Conservation (phyloP, 2,329 filamentous ascomycete species). For the Thielaviopsis ethacetica region DNA sequence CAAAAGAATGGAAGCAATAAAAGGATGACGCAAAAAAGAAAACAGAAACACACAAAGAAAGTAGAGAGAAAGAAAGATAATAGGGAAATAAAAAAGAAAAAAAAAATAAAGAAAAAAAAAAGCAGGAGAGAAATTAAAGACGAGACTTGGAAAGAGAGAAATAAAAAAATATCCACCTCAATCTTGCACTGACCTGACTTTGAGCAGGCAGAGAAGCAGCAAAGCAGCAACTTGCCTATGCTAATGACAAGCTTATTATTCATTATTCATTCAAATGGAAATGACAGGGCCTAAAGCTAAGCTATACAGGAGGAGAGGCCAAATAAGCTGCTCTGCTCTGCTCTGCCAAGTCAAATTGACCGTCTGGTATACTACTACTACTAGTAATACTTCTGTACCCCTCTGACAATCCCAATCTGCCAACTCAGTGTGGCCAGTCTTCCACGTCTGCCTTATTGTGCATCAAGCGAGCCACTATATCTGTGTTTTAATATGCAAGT, state of each 20-base stretch:
- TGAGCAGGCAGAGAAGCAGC: not conserved
- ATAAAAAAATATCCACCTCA: not conserved
- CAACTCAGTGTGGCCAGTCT: not conserved
- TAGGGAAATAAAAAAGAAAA: not conserved
- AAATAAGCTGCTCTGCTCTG: slow-evolving; percentile 3
- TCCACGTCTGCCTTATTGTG: not conserved
- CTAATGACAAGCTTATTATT: too few relatives aligned
- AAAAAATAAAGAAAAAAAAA: not conserved
- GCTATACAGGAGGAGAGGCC: not conserved
- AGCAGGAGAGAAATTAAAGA: not conserved
- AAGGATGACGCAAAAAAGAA: too few relatives aligned
- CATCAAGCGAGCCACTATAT: not conserved
- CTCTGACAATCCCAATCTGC: not conserved
- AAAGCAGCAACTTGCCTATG: not conserved
- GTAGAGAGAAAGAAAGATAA: not conserved
- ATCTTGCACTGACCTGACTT: too few relatives aligned
- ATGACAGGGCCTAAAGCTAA: too few relatives aligned
- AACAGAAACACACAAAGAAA: not conserved
- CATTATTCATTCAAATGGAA: too few relatives aligned
- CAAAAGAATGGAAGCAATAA: not conserved
- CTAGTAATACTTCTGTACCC: too few relatives aligned
- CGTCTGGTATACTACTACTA: not conserved
- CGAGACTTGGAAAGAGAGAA: not conserved
- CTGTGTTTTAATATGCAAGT: not conserved
- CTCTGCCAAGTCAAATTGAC: not conserved